Base-by-base conservation (phyloP, 2,329 filamentous ascomycete genomes). In the Cladosporium colombiae region DNA sequence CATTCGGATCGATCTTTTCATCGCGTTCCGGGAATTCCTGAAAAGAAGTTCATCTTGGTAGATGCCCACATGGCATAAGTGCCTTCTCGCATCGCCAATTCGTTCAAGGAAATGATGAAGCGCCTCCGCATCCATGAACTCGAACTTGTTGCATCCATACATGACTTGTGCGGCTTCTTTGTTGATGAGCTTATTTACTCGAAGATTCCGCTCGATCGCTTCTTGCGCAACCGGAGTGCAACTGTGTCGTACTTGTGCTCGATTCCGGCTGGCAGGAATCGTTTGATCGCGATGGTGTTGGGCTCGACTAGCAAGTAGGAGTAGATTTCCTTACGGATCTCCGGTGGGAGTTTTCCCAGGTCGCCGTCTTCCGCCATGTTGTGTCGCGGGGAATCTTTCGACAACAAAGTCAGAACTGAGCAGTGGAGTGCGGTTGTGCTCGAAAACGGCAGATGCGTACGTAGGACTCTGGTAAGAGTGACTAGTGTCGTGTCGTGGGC, bases 251-350 rank as follows among this genome's bases (percentile, higher is more conserved):
- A 21, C 7, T 44, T 44, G 18, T 7, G 35, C 40, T 44, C 21
- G 6, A 6, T 25, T n/a, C 25, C 37, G 18, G n/a, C 53, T 7
- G 8, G 29, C 6, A 57, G n/a, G 4, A 57, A n/a, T n/a, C 53
- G 31, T 6, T 35, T 5, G 31, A 57, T 37, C 18, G 7, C 18
- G 13, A 57, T 57, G 7, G 11, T 33, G 3, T 53, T 21, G 31
- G 8, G 1, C 53, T 57, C 33, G 3, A 57, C 53, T 2, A 61
- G 29, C 13, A 61, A 14, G 13, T 49, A 2, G 10, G 27, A 16
- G 44, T 50, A 61, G 58, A 61, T 61, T 27, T 61, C 35, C 14
- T 61, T 35, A 2, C 58, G 58, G 7, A 50, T 61, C 27, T 61
- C 58, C 4, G 31, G 44, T 5, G 58, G 58, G 3, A 61, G 40